phyloP scores from a whole-genome alignment of 1,284 basidiomycete species.

The Bjerkandera adusta region DNA sequence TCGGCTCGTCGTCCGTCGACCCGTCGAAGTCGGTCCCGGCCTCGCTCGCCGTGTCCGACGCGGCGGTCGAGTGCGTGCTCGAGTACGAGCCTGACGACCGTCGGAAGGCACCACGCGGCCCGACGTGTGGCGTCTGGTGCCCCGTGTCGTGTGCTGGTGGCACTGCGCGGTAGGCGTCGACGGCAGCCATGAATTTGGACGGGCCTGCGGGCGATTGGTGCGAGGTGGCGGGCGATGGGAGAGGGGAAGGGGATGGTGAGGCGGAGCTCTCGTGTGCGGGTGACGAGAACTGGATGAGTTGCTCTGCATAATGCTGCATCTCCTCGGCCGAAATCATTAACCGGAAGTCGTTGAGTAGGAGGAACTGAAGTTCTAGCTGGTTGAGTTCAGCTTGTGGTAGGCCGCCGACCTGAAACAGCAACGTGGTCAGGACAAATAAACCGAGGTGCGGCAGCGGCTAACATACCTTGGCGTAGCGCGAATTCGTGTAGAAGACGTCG shows the following conservation, averaged over 20 bases:
- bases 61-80: conserved; percentile 16
- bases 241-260: conserved; percentile 27
- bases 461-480: conserved; percentile 94
- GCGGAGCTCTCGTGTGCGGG: conserved; percentile 32
- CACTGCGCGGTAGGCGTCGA: conserved; percentile 11
- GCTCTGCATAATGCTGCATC: conserved; percentile 94
- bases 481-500: conserved; percentile 99
- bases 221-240: conserved; percentile 27
- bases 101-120: conserved; percentile 20
- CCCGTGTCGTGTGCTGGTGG: neutral
- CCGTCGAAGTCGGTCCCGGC: conserved; percentile 46
- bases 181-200: conserved; percentile 40
- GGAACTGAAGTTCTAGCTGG: conserved; percentile 95
- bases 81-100: conserved; percentile 25
- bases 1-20: conserved; percentile 75
- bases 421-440: conserved; percentile 2
- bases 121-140: conserved; percentile 20
- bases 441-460: neutral
- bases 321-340: conserved; percentile 87
- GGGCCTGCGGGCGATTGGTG: conserved; percentile 34
- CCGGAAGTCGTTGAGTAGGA: conserved; percentile 94
- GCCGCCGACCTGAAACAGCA: conserved; percentile 75
- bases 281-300: conserved; percentile 73
- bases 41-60: conserved; percentile 35
- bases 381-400: conserved; percentile 94